Evolutionary conservation across 768 basidiomycete genomes (phyloP).

Genomic region (Tricholoma terreum): DNA sequence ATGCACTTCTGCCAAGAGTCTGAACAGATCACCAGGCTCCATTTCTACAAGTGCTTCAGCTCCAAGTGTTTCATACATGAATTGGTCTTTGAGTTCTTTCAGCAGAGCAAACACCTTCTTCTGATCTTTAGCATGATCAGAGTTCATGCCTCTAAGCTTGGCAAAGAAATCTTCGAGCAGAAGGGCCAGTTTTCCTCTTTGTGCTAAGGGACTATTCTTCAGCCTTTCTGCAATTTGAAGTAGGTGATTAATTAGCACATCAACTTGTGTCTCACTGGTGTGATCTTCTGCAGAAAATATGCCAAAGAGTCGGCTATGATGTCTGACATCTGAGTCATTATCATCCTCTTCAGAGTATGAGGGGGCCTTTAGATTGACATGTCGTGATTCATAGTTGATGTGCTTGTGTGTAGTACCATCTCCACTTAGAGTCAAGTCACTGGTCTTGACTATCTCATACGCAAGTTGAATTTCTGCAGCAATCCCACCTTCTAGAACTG

Average conservation of each 20-base stretch:
- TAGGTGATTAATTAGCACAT: constrained; percentile 1
- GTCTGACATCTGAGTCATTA: background rate
- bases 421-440: constrained; percentile 15
- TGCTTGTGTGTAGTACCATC: constrained; percentile 21
- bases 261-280: constrained; percentile 21
- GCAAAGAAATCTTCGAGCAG: constrained; percentile 2
- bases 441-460: constrained; percentile 1
- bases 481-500: constrained; percentile 14
- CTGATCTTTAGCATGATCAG: constrained; percentile 23
- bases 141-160: constrained; percentile 20
- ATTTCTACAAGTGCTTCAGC: constrained; percentile 10
- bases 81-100: constrained; percentile 14
- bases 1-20: constrained; percentile 15
- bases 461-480: constrained; percentile 20
- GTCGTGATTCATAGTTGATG: constrained; percentile 14
- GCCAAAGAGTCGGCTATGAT: constrained; percentile 4
- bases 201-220: background rate
- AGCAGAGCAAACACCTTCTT: constrained; percentile 15
- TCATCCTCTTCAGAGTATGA: background rate
- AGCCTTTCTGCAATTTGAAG: background rate
- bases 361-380: background rate
- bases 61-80: constrained; percentile 13
- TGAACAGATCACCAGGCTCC: constrained; percentile 12
- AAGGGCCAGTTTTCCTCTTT: background rate
- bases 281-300: constrained; percentile 16